Evolutionary conservation across 139 green algal genomes (phyloP), one percentile per base, ranked within the genome.

Genomic region (Picochlorum sp.): DNA sequence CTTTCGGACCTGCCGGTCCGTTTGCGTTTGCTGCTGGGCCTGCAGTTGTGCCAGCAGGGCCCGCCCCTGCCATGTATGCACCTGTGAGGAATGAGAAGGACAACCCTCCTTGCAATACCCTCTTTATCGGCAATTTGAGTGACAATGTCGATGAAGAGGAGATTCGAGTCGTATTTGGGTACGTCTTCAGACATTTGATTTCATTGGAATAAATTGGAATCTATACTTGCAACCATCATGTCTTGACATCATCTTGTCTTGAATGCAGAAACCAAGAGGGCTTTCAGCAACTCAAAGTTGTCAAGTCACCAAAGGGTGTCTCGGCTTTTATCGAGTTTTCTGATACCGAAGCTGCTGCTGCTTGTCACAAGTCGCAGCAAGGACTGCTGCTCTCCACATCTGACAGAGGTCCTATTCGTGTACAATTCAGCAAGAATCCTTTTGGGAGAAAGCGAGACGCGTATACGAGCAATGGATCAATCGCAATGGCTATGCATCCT

Each of bases 41-140:
- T 0, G n/a, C 50, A 39, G 28, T 36, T 9, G 37, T 24, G n/a
- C n/a, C n/a, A n/a, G n/a, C n/a, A n/a, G 32, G 14, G 3, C 31
- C 32, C 9, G 18, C 32, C 31, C 9, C 3, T 50, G n/a, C 55
- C 37, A 14, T 25, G 54, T 89, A 80, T 36, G 63, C 63, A 14
- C 65, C 69, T 22, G 78, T 93, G n/a, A 79, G 66, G 59, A 94
- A 94, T 0, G 31, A 78, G 16, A 41, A 81, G 14, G 89, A 96
- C 67, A 96, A 96, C 73, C 80, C 87, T 16, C 87, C 89, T 37
- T 96, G 89, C 79, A 95, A 95, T 72, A 96, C 89, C 16, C 76
- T 96, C 12, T 96, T 96, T 70, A 84, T 96, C 25, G 87, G 85
- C 30, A 95, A 95, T 72, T 78, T 95, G 33, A 51, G 75, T 3